Conservation (phyloP, 768 basidiomycete genomes). For the Antrodiella citrinella region DNA sequence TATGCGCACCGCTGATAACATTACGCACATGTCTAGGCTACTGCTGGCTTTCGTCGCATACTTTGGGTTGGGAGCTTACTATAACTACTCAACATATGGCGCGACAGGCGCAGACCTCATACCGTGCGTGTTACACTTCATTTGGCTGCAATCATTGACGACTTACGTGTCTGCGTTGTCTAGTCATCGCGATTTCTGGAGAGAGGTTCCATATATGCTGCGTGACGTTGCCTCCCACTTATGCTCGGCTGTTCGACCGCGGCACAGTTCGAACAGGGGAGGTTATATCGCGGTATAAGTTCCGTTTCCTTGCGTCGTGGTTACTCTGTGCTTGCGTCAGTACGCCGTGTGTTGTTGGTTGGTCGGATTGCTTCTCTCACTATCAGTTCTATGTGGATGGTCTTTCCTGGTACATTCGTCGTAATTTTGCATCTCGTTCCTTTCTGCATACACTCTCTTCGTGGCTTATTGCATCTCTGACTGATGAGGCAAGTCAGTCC, state of each 20-base stretch:
- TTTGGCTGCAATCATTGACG: constrained; percentile 3
- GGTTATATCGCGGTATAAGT: constrained; percentile 71
- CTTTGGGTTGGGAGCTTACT: constrained; percentile 74
- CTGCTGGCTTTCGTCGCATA: constrained; percentile 62
- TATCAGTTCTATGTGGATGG: too few relatives aligned
- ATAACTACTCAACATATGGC: constrained; percentile 84
- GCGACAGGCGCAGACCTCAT: constrained; percentile 77
- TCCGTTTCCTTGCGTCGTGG: too few relatives aligned
- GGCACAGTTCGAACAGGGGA: constrained; percentile 52
- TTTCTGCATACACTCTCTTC: too few relatives aligned
- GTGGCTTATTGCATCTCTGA: too few relatives aligned
- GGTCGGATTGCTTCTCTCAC: too few relatives aligned
- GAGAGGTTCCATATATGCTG: constrained; percentile 82
- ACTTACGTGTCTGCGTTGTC: constrained; percentile 2
- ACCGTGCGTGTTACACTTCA: constrained; percentile 52
- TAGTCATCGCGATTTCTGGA: constrained; percentile 87
- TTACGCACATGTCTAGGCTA: constrained; percentile 29
- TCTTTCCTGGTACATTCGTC: too few relatives aligned
- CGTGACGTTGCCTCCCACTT: constrained; percentile 71
- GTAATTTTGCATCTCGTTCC: too few relatives aligned
- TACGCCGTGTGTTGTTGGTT: too few relatives aligned
- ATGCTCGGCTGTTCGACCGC: constrained; percentile 64
- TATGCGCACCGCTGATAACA: neutral
- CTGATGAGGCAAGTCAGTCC: too few relatives aligned
- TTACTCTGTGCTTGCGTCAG: too few relatives aligned